Evolutionary conservation across 495 filamentous ascomycete species (phyloP).

Genomic region (Evansstolkia leycettana): DNA sequence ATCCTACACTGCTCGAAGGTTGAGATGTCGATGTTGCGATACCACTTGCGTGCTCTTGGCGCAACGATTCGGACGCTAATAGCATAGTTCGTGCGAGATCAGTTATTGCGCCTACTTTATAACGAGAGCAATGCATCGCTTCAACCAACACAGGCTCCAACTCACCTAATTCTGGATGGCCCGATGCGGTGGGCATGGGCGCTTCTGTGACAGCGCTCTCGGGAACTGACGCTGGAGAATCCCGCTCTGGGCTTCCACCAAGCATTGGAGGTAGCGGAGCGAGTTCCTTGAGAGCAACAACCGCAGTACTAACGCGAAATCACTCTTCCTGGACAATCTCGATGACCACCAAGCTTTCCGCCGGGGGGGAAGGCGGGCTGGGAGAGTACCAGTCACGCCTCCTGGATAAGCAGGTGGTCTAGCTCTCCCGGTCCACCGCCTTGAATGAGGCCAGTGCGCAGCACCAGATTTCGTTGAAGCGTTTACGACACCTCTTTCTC

Average conservation of each 20-base stretch:
- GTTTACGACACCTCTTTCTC: conserved; percentile 4
- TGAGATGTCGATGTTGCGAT: conserved; percentile 13
- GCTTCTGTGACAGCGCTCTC: conserved; percentile 19
- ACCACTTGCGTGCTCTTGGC: conserved; percentile 15
- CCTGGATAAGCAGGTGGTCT: conserved; percentile 25
- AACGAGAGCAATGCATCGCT: too few species aligned
- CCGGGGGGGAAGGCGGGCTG: conserved; percentile 11
- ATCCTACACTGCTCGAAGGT: conserved; percentile 13
- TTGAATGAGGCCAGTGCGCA: conserved; percentile 14
- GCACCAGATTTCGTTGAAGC: conserved; percentile 9
- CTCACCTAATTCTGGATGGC: conserved; percentile 8
- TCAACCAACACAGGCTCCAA: too few species aligned
- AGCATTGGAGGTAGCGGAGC: conserved; percentile 22
- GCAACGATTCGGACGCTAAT: conserved; percentile 20
- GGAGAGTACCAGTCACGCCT: conserved; percentile 20
- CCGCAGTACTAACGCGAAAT: neutral
- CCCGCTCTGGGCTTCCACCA: conserved; percentile 25
- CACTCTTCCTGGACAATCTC: neutral
- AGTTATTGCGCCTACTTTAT: too few species aligned
- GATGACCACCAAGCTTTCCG: conserved; percentile 14
- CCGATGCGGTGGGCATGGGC: conserved; percentile 24
- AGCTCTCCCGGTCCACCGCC: conserved; percentile 17
- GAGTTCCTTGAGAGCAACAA: conserved; percentile 4
- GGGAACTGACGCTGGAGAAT: conserved; percentile 20
- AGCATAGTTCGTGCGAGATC: too few species aligned